phyloP scores from a whole-genome alignment of 805 yeast genomes.

The Metschnikowia vanudenii region DNA sequence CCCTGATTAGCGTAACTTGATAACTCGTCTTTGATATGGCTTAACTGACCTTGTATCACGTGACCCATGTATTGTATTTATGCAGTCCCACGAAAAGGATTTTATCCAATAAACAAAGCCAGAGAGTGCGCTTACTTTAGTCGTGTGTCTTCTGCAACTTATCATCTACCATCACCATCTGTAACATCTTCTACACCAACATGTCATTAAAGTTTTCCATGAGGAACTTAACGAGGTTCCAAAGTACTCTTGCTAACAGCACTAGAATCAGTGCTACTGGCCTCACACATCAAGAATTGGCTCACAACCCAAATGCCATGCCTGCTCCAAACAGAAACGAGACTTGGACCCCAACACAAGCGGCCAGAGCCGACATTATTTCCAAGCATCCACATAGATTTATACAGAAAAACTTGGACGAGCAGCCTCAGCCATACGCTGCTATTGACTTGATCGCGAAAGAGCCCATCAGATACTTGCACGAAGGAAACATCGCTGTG shows the following conservation, averaged over 20 bases:
- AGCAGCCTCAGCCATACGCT: constrained; percentile 77
- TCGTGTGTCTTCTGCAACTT: background rate
- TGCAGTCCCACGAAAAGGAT: constrained; percentile 4
- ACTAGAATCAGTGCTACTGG: constrained; percentile 17
- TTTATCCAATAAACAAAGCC: constrained; percentile 5
- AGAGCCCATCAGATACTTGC: constrained; percentile 65
- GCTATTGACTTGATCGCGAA: constrained; percentile 80
- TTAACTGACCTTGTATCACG: background rate
- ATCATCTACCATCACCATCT: background rate
- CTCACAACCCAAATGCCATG: constrained; percentile 31
- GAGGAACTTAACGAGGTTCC: constrained; percentile 13
- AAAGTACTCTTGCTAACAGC: constrained; percentile 13
- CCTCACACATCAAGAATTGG: constrained; percentile 21
- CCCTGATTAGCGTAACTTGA: background rate
- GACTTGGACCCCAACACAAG: constrained; percentile 74
- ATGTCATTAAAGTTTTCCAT: constrained; percentile 5
- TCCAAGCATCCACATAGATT: constrained; percentile 57
- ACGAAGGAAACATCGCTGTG: constrained; percentile 60
- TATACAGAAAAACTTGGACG: constrained; percentile 62
- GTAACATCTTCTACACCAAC: background rate
- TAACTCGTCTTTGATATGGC: background rate
- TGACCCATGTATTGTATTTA: background rate
- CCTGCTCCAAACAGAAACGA: constrained; percentile 77
- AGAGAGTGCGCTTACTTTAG: background rate
- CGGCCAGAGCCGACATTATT: constrained; percentile 54